These are phyloP conservation scores for Lasiosphaeria hispida DNA, from an alignment of 495 filamentous ascomycete species.

Conservation along the genomic window DNA sequence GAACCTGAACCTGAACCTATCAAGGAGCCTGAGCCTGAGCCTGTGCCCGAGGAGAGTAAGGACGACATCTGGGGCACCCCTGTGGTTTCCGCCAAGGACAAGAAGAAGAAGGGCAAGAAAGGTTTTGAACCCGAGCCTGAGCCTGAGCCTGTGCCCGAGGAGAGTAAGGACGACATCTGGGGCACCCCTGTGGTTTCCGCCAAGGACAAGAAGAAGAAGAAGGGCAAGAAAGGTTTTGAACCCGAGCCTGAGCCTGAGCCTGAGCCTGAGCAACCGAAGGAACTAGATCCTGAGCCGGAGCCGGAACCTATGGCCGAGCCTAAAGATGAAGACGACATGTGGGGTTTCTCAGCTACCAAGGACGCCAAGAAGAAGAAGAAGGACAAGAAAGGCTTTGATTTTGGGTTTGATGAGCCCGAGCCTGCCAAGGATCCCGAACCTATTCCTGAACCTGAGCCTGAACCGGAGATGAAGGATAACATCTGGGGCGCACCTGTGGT, in stretches of 20 bases:
- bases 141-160: neutral
- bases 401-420: constrained; percentile 8
- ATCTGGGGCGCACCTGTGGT: constrained; percentile 17
- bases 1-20: constrained; percentile 14
- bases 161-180: neutral
- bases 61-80: neutral
- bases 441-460: constrained; percentile 31
- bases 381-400: constrained; percentile 7
- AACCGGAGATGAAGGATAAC: constrained; percentile 31
- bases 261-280: constrained; percentile 16
- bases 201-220: constrained; percentile 21
- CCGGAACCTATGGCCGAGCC: constrained; percentile 14
- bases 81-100: constrained; percentile 12
- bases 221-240: constrained; percentile 5
- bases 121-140: constrained; percentile 6
- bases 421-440: constrained; percentile 17
- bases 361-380: constrained; percentile 30
- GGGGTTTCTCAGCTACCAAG: constrained; percentile 6
- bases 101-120: constrained; percentile 12
- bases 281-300: constrained; percentile 6
- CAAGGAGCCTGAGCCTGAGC: constrained; percentile 5
- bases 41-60: neutral
- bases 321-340: constrained; percentile 20
- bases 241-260: constrained; percentile 8
- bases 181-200: neutral